Base-by-base conservation (phyloP, 225 moss, liverwort and hornwort genomes). In the Polytrichum formosum region DNA sequence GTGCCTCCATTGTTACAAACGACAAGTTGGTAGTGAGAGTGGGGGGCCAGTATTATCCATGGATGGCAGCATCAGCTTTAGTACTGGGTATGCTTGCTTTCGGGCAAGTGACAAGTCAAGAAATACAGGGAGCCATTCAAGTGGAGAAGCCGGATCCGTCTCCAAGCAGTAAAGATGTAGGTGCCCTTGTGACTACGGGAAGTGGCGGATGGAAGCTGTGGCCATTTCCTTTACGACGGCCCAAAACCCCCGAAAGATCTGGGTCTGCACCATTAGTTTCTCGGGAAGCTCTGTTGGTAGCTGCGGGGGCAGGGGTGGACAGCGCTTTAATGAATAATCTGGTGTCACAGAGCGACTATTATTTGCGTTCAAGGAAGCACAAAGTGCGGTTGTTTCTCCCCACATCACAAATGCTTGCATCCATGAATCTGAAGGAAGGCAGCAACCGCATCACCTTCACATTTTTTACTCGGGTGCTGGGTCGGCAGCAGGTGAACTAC, bases 371-470 rank as follows among this genome's bases (percentile, higher is more conserved):
- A 72, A 81, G 91, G 81, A 93, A 94, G 85, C 81, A 76, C 56
- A 74, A 78, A 81, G 90, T 92, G 64, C 83, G 94, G 56, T 91
- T 91, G 46, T 92, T 90, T 77, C 74, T 92, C 70, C 97, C 97
- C 64, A 92, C 88, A 61, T 94, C 97, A 30, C 82, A 90, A 76
- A 94, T 94, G 92, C 85, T 98, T 72, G 80, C 85, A 28, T 83
- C 91, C 58, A 86, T 98, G 86, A 84, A 92, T 78, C 91, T 98
- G 30, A 98, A 86, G 64, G 94, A 98, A 83, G 97, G 97, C 67
- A 91, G 84, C 62, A 98, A 98, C 73, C 89, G 87, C 56, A 91
- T 98, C 63, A 98, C 97, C 27, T 98, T 98, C 64, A 92, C 97
- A 7, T 98, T 94, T 67, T 75, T 78, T 59, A 94, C 97, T 31